Evolutionary conservation across 1,139 yeast species (phyloP), one percentile per base, ranked within the genome.

Genomic region (Lodderomyces pseudojiufengensis): DNA sequence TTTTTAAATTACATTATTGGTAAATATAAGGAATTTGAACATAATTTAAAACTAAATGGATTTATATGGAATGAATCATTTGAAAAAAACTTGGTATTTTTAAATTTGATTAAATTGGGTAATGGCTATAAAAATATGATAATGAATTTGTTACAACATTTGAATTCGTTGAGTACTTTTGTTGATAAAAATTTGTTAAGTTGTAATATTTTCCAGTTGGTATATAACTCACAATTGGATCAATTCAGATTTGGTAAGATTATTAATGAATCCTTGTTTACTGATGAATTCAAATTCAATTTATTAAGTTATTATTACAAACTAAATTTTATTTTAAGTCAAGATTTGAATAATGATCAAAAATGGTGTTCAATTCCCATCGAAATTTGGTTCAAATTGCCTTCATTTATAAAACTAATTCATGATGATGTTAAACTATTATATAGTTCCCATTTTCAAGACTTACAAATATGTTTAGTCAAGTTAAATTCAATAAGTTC

Each of bases 181-280:
- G 24, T 33, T 23, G 21, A 24, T 9, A 33, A 30, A 11, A n/a
- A 24, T 9, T 35, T 40, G 16, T 28, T 41, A 5, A 37, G 36
- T 9, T 29, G 38, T 21, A 43, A 48, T 38, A 36, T 51, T 7
- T 43, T 48, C 11, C 50, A 48, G 32, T 37, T 53, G 39, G 52
- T 52, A 3, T 43, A 47, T 33, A 45, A 46, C 26, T 44, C 49
- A 35, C 41, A 45, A 22, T 14, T 52, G 6, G 42, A 44, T 11
- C 41, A 36, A 13, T 35, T 54, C 16, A 48, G 52, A 31, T 18
- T 58, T 13, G 61, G 57, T 2, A 24, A 32, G 9, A 29, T 49
- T 5, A 24, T 51, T 16, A 45, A 46, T 22, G 29, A 30, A 7
- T 21, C 27, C 4, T 30, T 51, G 15, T 43, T 49, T 15, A 14